phyloP scores from a whole-genome alignment of 1,139 yeast species.

The Pichia sp. region DNA sequence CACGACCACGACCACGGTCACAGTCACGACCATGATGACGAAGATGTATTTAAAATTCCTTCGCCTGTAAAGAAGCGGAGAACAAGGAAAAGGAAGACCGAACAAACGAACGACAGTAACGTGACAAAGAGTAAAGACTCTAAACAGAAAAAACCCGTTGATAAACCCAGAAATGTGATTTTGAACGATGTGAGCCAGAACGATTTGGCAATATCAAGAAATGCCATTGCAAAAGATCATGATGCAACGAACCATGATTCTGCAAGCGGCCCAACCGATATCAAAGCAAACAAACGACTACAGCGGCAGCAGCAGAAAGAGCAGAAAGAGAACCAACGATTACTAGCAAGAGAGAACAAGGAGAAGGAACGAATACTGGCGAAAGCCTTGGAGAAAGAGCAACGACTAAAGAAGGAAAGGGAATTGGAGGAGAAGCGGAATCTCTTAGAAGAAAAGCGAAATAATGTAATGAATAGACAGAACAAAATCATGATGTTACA shows the following conservation, averaged over 20 bases:
- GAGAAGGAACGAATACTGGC: not conserved
- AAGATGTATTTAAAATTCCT: slow-evolving; percentile 7
- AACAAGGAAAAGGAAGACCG: not conserved
- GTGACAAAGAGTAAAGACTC: not conserved
- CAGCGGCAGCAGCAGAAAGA: not conserved
- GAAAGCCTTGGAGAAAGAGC: too few species aligned
- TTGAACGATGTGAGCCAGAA: too few species aligned
- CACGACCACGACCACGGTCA: not conserved
- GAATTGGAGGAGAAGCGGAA: not conserved
- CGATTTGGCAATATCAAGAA: too few species aligned
- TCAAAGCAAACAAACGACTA: too few species aligned
- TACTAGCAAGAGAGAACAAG: not conserved
- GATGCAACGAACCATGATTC: too few species aligned
- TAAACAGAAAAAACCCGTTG: too few species aligned
- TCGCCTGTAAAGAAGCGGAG: slow-evolving; percentile 7
- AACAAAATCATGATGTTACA: too few species aligned
- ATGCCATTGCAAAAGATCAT: too few species aligned
- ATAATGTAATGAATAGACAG: slow-evolving; percentile 1
- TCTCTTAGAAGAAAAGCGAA: not conserved
- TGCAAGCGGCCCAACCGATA: too few species aligned
- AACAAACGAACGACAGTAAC: not conserved
- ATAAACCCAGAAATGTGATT: too few species aligned
- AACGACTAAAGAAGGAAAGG: too few species aligned
- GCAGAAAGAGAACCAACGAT: slow-evolving; percentile 1
- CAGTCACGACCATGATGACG: not conserved